Percentiles rank a stretch among this genome's conserved stretches.
Evolutionary conservation across 306 rosid genomes (phyloP).

Genomic region (Fragaria ananassa): DNA sequence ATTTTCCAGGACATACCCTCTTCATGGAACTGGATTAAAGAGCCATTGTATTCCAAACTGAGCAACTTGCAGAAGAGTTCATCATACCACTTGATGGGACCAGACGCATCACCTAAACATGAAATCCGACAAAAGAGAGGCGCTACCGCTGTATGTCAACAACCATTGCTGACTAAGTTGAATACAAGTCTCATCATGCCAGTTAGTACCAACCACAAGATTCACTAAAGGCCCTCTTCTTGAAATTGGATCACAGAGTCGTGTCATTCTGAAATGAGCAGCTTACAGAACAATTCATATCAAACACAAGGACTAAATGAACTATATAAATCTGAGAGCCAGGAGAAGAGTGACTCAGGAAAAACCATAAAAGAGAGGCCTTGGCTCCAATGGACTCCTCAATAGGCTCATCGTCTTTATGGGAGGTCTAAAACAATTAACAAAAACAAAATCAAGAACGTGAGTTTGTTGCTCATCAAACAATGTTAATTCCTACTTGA

Average conservation of each 20-base stretch:
- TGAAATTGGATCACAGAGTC: too few species aligned
- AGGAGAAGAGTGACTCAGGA: slow-evolving; percentile 40
- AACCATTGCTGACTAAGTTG: not conserved
- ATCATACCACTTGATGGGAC: not conserved
- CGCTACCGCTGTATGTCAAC: not conserved
- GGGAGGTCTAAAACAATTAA: not conserved
- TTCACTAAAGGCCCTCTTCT: too few species aligned
- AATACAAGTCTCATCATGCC: not conserved
- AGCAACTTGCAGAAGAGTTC: slow-evolving; percentile 51
- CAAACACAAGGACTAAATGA: slow-evolving; percentile 10
- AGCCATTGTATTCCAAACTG: slow-evolving; percentile 56
- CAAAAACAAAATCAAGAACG: not conserved
- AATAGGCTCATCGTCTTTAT: not conserved
- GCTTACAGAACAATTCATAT: slow-evolving; percentile 12
- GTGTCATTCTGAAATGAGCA: not conserved
- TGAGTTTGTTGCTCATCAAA: not conserved
- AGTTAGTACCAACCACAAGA: not conserved
- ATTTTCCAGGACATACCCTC: slow-evolving; percentile 31
- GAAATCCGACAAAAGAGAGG: not conserved
- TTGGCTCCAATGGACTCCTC: not conserved
- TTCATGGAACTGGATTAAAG: slow-evolving; percentile 40
- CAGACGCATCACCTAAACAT: not conserved
- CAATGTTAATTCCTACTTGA: not conserved
- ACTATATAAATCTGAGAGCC: slow-evolving; percentile 39
- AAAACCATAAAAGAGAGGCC: not conserved